Evolutionary conservation across 108 stramenopile species (phyloP), one percentile per base, ranked within the genome.

Genomic region (Conticribra weissflogii): DNA sequence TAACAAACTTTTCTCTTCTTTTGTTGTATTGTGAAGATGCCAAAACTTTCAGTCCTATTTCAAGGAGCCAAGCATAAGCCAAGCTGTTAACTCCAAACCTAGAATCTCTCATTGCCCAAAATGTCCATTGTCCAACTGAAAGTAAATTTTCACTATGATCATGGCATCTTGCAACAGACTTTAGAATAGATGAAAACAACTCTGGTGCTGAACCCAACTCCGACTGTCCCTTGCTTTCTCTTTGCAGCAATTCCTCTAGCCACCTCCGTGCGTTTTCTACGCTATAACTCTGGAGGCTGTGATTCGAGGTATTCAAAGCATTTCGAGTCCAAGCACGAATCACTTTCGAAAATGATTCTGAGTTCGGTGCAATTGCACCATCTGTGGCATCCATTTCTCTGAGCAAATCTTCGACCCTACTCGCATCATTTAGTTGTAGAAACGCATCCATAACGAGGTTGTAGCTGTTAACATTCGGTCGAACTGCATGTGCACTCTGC

Each of bases 321-420:
- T 85, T 47, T 22, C 80, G 62, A 19, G 88, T 53, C 93, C 93
- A 94, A 34, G 86, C 85, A 3, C 82, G 76, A 48, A 94, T 89
- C 3, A 94, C 87, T 55, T 81, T 75, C 2, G 84, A 62, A 66
- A 81, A 94, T 1, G 84, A 83, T 50, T 88, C 88, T 8, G 85
- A 79, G 50, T 88, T 90, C 34, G 93, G 88, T 30, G 72, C 56
- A 19, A 90, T 46, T 14, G 67, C 41, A 23, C 74, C 85, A 41
- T 59, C 60, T 33, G 63, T 53, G 33, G 78, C 70, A 34, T 82
- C 74, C 67, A 94, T 75, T 60, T 89, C 88, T n/a, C 71, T 24
- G 24, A 94, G 63, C 17, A 88, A 29, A 48, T 81, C 81, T 77
- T 94, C 85, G 4, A 87, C 85, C 15, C 75, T 64, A 29, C 55